Percentiles rank a stretch among this genome's conserved stretches.
phyloP scores from a whole-genome alignment of 2,329 filamentous ascomycete genomes.

The Purpureocillium takamizusanense region DNA sequence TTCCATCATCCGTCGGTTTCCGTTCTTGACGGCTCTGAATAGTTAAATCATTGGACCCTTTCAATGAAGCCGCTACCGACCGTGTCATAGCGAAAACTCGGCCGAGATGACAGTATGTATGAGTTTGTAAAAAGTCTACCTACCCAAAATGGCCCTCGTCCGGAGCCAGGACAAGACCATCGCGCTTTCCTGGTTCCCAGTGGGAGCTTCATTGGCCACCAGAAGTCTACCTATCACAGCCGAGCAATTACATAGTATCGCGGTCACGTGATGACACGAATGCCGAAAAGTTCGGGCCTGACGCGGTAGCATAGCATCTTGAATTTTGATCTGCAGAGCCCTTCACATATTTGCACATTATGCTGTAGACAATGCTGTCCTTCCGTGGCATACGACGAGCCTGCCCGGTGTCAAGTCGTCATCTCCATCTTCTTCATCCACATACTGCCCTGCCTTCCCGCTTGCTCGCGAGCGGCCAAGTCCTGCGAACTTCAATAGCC shows the following conservation, averaged over 20 bases:
- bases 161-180: too few species aligned
- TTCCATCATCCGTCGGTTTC: too few species aligned
- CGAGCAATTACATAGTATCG: constrained; percentile 6
- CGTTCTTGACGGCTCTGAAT: too few species aligned
- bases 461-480: too few species aligned
- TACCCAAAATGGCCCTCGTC: too few species aligned
- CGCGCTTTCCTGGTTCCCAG: too few species aligned
- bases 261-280: constrained; percentile 19
- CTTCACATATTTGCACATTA: constrained; percentile 8
- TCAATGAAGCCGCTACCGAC: too few species aligned
- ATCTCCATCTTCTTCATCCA: constrained; percentile 7
- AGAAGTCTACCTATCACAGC: constrained; percentile 7
- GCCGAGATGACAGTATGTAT: neutral
- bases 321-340: constrained; percentile 4
- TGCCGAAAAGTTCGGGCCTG: constrained; percentile 11
- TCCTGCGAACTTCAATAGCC: constrained; percentile 3
- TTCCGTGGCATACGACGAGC: constrained; percentile 22
- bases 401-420: constrained; percentile 18
- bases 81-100: too few species aligned
- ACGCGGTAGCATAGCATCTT: neutral
- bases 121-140: neutral
- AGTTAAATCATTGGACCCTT: too few species aligned
- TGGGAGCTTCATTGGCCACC: too few species aligned
- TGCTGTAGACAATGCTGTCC: constrained; percentile 21
- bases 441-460: constrained; percentile 5